Base-by-base conservation (phyloP, 2,329 filamentous ascomycete species). In the Paecilomyces variotii region DNA sequence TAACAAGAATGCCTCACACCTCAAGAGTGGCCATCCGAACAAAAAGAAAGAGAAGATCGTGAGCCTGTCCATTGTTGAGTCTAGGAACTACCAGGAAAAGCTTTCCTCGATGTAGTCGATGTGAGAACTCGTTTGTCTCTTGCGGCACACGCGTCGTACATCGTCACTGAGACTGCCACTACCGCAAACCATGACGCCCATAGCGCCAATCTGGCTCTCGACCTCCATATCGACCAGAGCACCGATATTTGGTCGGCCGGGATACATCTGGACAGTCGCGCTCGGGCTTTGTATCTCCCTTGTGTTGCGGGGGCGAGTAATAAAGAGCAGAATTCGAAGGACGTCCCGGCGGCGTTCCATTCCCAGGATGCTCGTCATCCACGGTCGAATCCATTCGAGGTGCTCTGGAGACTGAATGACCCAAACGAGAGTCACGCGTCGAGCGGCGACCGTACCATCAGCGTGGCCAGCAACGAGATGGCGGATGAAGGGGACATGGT, bases 301-400 rank as follows among this genome's bases (percentile, higher is more conserved):
- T n/a, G 88, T 86, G 70, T 88, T 90, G 66, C 89, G 87, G 0
- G 93, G 93, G 57, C 91, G 83, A 4, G 94, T 97, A 65, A 97
- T 87, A 76, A 96, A 97, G 54, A 97, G 84, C 66, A 93, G 85
- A 67, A 97, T 89, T 65, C 86, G 87, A 52, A 99, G 82, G 30
- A 96, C 82, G 55, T 96, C 90, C 59, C 89, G 85, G 57, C 92
- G 87, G 65, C 86, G 84, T 11, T 90, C 88, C 82, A 97, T 87
- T 58, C 83, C 82, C 32, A 97, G 81, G 57, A 97, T 87, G 64
- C 80, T 79, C 14, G 84, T 87, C 85, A 88, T 87, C 87, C 90
- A 97, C 4, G 90, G 90, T 6, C 90, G 85, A 60, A 96, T 89
- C 93, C 94, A 97, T 73, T 96, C 91, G 6, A 97, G 83, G 58